Evolutionary conservation across 2,329 filamentous ascomycete genomes (phyloP), one percentile per base, ranked within the genome.

Genomic region (Sporothrix humicola): DNA sequence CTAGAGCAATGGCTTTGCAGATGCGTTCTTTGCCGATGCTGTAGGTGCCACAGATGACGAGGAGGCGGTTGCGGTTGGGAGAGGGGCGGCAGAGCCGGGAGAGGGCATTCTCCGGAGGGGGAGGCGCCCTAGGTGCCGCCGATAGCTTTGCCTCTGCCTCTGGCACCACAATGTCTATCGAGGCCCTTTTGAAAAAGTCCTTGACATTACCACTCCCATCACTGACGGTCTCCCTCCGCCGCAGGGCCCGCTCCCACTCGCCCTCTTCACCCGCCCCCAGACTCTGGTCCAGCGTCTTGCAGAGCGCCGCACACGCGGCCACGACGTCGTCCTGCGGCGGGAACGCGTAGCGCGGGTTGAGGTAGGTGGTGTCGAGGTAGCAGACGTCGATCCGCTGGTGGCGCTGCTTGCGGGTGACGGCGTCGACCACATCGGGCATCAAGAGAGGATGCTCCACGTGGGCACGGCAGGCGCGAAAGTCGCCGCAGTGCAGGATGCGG

Each of bases 1-100:
- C 95, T 78, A 91, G 89, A 3, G 96, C 96, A 76, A 99, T 97
- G 59, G 94, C 95, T 46, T 97, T 86, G 80, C 95, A 98, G 77
- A 99, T 95, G 56, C 95, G 92, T 82, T 99, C 96, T 83, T 99
- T 99, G 79, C 96, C 96, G 78, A 99, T 99, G 78, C 93, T 97
- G 83, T 99, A 99, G 0, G 96, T 99, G 61, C 96, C 96, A 75
- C 97, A 97, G 7, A 99, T 89, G 5, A 99, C 93, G 0, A 99
- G 87, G 2, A 99, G 87, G 4, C 94, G 91, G 65, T 93, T 90
- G 63, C 86, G 85, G 44, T 75, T 74, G 58, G 17, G 63, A n/a
- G 8, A 4, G 10, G 20, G 23, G 7, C 66, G 59, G 71, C 76
- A 72, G 59, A 80, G 75, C 44, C 75, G 77, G 8, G 77, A 75